Evolutionary conservation across 495 filamentous ascomycete species (phyloP).

Genomic region (Lasiosphaeris hirsuta): DNA sequence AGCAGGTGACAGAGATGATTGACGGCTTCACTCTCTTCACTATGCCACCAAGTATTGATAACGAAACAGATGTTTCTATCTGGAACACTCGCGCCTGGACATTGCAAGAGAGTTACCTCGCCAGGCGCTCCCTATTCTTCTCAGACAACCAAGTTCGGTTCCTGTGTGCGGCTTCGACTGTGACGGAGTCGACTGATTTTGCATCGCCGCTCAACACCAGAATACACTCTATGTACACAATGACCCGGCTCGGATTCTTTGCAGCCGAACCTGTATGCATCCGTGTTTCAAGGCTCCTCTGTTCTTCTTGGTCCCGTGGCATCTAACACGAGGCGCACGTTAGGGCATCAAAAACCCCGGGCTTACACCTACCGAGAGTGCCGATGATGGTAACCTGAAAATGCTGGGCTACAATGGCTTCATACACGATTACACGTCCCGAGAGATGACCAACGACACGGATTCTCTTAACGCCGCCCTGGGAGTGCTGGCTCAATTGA

Average conservation of each 20-base stretch:
- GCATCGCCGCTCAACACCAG: not conserved
- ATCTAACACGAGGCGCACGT: too few relatives aligned
- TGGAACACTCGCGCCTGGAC: slow-evolving; percentile 23
- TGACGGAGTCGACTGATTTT: not conserved
- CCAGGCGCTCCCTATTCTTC: slow-evolving; percentile 14
- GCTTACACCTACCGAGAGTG: too few relatives aligned
- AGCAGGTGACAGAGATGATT: slow-evolving; percentile 11
- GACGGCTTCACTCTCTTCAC: slow-evolving; percentile 13
- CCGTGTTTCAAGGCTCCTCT: not conserved
- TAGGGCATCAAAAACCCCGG: too few relatives aligned
- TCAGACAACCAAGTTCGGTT: slow-evolving; percentile 11
- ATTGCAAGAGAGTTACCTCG: slow-evolving; percentile 16
- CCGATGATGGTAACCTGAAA: not conserved
- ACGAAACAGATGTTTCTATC: not conserved
- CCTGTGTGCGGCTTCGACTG: not conserved
- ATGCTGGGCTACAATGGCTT: slow-evolving; percentile 3
- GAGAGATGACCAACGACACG: slow-evolving; percentile 13
- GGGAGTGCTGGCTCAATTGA: slow-evolving; percentile 8
- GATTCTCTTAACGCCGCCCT: slow-evolving; percentile 21
- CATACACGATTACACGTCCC: slow-evolving; percentile 11
- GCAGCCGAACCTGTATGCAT: not conserved
- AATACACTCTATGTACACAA: slow-evolving; percentile 11
- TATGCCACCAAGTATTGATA: slow-evolving; percentile 4
- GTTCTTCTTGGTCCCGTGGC: not conserved
- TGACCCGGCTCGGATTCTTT: slow-evolving; percentile 11